phyloP scores from a whole-genome alignment of 1,284 basidiomycete genomes.

The Calocybe gambosa region DNA sequence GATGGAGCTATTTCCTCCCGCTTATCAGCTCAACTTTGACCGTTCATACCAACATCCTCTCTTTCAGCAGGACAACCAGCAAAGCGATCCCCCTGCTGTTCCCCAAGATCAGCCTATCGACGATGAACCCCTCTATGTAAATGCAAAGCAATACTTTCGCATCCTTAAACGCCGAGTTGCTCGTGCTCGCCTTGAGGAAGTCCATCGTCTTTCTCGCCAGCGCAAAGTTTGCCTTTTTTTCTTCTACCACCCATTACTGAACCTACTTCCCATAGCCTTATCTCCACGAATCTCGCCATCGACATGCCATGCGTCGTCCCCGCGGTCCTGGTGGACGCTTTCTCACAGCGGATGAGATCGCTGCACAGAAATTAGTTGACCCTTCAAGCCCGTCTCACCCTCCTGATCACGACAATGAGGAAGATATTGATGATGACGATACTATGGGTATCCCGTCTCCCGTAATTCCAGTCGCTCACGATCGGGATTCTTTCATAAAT shows the following conservation, averaged over 20 bases:
- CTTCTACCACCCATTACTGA: not conserved
- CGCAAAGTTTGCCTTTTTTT: constrained; percentile 62
- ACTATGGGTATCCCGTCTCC: constrained; percentile 23
- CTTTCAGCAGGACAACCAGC: constrained; percentile 12
- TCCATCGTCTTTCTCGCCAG: constrained; percentile 85
- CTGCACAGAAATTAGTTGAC: constrained; percentile 52
- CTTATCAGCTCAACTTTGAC: constrained; percentile 44
- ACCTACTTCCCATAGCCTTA: constrained; percentile 65
- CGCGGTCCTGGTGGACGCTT: constrained; percentile 96
- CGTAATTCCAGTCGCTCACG: constrained; percentile 10
- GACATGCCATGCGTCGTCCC: constrained; percentile 95
- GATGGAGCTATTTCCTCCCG: constrained; percentile 56
- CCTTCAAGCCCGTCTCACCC: constrained; percentile 19
- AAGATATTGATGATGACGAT: constrained; percentile 32
- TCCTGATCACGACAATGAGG: constrained; percentile 25
- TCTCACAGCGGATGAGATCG: constrained; percentile 92
- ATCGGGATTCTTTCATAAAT: constrained; percentile 15
- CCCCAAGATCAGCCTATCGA: constrained; percentile 45
- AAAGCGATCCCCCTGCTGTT: constrained; percentile 1
- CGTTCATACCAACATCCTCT: constrained; percentile 17
- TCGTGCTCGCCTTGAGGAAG: constrained; percentile 83
- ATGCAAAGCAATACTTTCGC: constrained; percentile 96
- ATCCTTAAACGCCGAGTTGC: constrained; percentile 91
- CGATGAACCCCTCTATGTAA: constrained; percentile 94
- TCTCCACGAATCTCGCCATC: constrained; percentile 94